phyloP scores from a whole-genome alignment of 805 yeast species.

The Ogataea paradorogensis region DNA sequence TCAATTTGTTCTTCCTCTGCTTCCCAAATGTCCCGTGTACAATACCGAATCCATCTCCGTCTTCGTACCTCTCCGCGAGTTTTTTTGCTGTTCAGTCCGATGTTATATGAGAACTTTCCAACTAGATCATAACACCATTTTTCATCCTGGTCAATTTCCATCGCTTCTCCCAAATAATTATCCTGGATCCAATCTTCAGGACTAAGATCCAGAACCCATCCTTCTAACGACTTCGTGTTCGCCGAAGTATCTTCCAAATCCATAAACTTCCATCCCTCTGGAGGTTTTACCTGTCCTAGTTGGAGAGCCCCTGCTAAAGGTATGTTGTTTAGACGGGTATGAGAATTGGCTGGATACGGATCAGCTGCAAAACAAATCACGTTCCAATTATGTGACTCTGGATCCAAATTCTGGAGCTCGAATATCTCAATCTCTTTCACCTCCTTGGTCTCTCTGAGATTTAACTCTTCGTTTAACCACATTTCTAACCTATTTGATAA shows the following conservation, averaged over 20 bases:
- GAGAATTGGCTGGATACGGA: constrained; percentile 50
- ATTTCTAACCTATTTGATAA: constrained; percentile 49
- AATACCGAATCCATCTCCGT: constrained; percentile 62
- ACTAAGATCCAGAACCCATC: constrained; percentile 67
- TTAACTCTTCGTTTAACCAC: constrained; percentile 38
- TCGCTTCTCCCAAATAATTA: constrained; percentile 48
- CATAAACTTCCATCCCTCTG: constrained; percentile 55
- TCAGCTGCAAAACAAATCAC: constrained; percentile 56
- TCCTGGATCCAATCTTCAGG: constrained; percentile 62
- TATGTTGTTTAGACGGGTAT: constrained; percentile 32
- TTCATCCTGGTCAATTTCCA: constrained; percentile 65
- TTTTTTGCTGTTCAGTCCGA: constrained; percentile 23
- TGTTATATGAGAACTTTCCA: constrained; percentile 22
- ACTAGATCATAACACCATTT: constrained; percentile 81
- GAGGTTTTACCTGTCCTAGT: constrained; percentile 49
- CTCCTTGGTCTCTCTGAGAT: constrained; percentile 38
- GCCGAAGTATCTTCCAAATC: constrained; percentile 9
- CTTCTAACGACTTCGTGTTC: constrained; percentile 24
- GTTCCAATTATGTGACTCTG: constrained; percentile 56
- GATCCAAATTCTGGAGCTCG: constrained; percentile 59
- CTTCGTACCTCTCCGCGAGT: constrained; percentile 51
- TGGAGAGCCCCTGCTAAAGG: constrained; percentile 29
- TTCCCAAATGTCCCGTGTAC: constrained; percentile 30
- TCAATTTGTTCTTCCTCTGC: not conserved
- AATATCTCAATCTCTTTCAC: constrained; percentile 57